phyloP scores from a whole-genome alignment of 352 stramenopile species.

The Phytopythium ostracodes region DNA sequence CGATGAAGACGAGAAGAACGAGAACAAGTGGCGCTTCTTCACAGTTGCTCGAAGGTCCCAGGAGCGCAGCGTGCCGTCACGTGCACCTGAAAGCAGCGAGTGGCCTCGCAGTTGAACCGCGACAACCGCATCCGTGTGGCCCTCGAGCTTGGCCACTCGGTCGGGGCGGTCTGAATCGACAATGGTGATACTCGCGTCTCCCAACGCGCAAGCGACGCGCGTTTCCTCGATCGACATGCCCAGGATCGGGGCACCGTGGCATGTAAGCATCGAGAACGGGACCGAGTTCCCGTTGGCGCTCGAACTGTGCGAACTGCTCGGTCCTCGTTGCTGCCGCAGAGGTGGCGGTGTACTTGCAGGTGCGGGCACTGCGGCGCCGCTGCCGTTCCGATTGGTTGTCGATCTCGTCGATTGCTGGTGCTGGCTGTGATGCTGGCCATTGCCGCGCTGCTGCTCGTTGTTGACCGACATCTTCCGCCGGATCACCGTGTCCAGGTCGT shows the following conservation, averaged over 20 bases:
- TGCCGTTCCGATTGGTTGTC: not conserved
- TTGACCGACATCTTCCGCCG: slow-evolving; percentile 70
- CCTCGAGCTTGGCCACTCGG: slow-evolving; percentile 41
- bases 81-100: slow-evolving; percentile 61
- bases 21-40: slow-evolving; percentile 56
- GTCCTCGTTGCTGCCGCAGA: not conserved
- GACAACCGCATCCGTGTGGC: slow-evolving; percentile 52
- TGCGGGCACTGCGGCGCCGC: not conserved
- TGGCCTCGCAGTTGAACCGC: slow-evolving; percentile 55
- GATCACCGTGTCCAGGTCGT: slow-evolving; percentile 78
- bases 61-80: slow-evolving; percentile 63
- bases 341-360: slow-evolving; percentile 1
- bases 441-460: slow-evolving; percentile 20
- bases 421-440: not conserved
- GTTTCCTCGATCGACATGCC: slow-evolving; percentile 44
- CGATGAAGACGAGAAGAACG: slow-evolving; percentile 43
- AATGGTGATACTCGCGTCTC: slow-evolving; percentile 34
- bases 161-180: slow-evolving; percentile 32
- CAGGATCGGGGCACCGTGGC: slow-evolving; percentile 35
- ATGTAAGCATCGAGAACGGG: slow-evolving; percentile 11
- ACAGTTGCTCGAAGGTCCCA: slow-evolving; percentile 67
- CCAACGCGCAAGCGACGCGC: slow-evolving; percentile 48
- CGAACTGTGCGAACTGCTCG: not conserved
- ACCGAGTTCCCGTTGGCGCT: not conserved
- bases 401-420: not conserved